Percentiles rank a stretch among this genome's conserved stretches.
Evolutionary conservation across 148 eudicot species (phyloP).

Genomic region (Cornus controversa): DNA sequence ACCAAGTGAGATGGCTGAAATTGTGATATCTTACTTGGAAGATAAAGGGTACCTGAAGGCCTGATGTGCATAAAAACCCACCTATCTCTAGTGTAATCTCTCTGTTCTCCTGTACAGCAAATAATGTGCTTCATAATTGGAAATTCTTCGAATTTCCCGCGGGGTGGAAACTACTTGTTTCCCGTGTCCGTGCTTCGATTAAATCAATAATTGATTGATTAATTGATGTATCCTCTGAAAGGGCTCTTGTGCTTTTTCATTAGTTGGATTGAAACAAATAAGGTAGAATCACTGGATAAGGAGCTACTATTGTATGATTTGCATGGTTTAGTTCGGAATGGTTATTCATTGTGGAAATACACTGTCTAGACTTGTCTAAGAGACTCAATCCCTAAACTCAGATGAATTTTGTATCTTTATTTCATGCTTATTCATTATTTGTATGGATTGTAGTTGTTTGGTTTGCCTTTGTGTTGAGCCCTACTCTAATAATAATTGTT

Average conservation of each 20-base stretch:
- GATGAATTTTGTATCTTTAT: neutral
- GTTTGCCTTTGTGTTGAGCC: too few species aligned
- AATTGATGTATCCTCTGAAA: neutral
- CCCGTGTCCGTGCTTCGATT: conserved; percentile 13
- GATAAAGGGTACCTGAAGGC: conserved; percentile 71
- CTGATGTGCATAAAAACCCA: conserved; percentile 12
- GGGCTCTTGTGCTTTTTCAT: neutral
- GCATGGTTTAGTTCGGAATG: neutral
- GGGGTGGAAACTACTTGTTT: conserved; percentile 31
- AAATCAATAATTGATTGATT: neutral
- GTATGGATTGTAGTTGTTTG: too few species aligned
- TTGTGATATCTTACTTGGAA: conserved; percentile 68
- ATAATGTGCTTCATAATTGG: neutral
- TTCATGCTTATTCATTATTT: too few species aligned
- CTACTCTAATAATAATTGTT: too few species aligned
- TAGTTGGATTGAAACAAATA: neutral
- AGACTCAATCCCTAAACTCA: neutral
- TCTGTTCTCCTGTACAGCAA: neutral
- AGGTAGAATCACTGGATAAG: neutral
- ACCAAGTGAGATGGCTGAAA: conserved; percentile 69
- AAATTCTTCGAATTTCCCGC: neutral
- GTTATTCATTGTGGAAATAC: neutral
- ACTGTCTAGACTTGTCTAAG: neutral
- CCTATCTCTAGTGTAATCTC: neutral
- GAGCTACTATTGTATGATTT: neutral